Evolutionary conservation across 345 rosid species (phyloP).

Genomic region (Raphanus raphanistrum): DNA sequence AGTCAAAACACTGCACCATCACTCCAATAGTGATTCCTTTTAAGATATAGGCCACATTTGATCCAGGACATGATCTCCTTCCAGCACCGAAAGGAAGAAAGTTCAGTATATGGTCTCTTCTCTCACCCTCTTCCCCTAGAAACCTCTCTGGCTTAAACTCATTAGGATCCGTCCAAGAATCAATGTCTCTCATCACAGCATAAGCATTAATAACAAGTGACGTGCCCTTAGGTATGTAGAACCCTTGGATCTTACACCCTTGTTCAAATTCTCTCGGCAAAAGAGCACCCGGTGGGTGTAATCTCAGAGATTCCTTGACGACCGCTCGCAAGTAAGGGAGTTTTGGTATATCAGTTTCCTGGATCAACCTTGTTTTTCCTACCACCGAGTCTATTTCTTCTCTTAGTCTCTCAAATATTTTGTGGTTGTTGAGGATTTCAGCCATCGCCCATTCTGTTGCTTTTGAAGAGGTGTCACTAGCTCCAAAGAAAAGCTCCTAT

Average conservation of each 20-base stretch:
- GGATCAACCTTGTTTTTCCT: slow-evolving; percentile 16
- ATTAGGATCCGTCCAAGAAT: slow-evolving; percentile 4
- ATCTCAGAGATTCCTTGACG: slow-evolving; percentile 24
- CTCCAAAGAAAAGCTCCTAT: slow-evolving; percentile 39
- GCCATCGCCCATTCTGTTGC: slow-evolving; percentile 5
- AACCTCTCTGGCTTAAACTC: slow-evolving; percentile 21
- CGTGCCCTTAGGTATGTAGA: slow-evolving; percentile 8
- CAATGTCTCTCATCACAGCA: slow-evolving; percentile 2
- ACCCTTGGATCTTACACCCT: background rate
- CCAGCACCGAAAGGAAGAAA: slow-evolving; percentile 25
- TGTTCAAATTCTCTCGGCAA: background rate
- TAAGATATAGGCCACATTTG: background rate
- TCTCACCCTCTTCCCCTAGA: background rate
- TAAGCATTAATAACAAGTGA: background rate
- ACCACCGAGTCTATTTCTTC: slow-evolving; percentile 30
- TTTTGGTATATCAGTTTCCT: slow-evolving; percentile 7
- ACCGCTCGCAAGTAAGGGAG: slow-evolving; percentile 27
- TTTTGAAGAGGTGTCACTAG: slow-evolving; percentile 16
- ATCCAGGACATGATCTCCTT: slow-evolving; percentile 35
- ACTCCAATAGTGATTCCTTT: slow-evolving; percentile 6
- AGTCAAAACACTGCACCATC: slow-evolving; percentile 34
- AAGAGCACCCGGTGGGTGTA: slow-evolving; percentile 3
- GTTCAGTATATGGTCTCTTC: slow-evolving; percentile 6
- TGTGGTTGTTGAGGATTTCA: slow-evolving; percentile 7
- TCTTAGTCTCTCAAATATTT: background rate